These are phyloP conservation scores for Fimicolochytrium jonesii DNA, from an alignment of 192 early-diverging fungal genomes.

Conservation along the genomic window DNA sequence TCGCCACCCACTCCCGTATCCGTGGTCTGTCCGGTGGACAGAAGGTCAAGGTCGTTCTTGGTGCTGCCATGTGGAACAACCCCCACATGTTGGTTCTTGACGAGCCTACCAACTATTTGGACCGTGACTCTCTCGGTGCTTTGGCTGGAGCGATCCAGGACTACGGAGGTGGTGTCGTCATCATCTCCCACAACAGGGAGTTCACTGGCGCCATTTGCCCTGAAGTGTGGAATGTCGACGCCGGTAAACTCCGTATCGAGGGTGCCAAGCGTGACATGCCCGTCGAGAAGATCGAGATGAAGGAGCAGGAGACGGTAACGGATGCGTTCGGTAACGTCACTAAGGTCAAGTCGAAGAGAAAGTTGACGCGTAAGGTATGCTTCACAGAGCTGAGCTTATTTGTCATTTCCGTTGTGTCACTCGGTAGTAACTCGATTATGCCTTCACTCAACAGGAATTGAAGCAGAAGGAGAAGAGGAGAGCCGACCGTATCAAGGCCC, in stretches of 20 bases:
- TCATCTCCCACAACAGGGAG: constrained; percentile 81
- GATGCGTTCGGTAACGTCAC: constrained; percentile 75
- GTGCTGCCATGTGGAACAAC: constrained; percentile 79
- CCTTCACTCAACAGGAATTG: too few relatives aligned
- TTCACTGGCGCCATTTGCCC: constrained; percentile 68
- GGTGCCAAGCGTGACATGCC: constrained; percentile 35
- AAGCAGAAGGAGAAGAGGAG: constrained; percentile 42
- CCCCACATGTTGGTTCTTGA: constrained; percentile 80
- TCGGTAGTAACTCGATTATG: too few relatives aligned
- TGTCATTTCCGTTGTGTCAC: too few relatives aligned
- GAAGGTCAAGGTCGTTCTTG: constrained; percentile 85
- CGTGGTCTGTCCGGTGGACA: constrained; percentile 76
- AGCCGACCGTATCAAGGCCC: constrained; percentile 29
- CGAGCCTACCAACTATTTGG: constrained; percentile 72
- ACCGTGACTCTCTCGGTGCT: constrained; percentile 72
- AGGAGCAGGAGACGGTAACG: constrained; percentile 41
- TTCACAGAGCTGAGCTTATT: too few relatives aligned
- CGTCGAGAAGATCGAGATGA: constrained; percentile 43
- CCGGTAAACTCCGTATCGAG: constrained; percentile 49
- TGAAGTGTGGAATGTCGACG: constrained; percentile 72
- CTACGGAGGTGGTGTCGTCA: constrained; percentile 76
- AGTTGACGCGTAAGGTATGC: constrained; percentile 45
- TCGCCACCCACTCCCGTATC: constrained; percentile 73
- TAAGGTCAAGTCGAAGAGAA: constrained; percentile 67
- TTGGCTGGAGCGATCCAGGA: constrained; percentile 71